Evolutionary conservation across 495 filamentous ascomycete genomes (phyloP), one percentile per base, ranked within the genome.

Genomic region (Amniculicola lignicola): DNA sequence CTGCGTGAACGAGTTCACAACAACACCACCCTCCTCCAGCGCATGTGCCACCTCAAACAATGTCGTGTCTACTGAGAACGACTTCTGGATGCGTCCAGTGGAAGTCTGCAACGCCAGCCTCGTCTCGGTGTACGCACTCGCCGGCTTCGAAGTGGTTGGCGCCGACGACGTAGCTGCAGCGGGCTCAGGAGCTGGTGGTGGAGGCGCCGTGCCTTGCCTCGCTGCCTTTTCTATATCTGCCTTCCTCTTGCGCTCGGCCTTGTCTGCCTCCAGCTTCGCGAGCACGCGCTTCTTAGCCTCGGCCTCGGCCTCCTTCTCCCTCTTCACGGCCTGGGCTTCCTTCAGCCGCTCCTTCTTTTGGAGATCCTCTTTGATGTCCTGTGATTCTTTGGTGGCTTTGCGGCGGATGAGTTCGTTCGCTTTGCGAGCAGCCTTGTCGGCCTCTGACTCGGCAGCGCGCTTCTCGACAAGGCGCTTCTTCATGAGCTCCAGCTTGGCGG

Each of bases 391-490:
- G 10, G 70, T 73, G 25, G 59, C 45, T 54, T 74, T 98, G 53
- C 82, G 75, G 43, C 88, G 83, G 64, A 96, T 96, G 81, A 94
- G 80, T 87, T 97, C 93, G 64, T 99, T 99, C 59, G 82, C 80
- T 80, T 92, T 94, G 62, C 84, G 80, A 61, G 91, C 89, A 39
- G 85, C 76, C 72, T 89, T 91, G 52, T 97, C 92, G 57, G 84
- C 74, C 22, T 82, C 77, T 0, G 82, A 78, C 68, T 87, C 80
- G n/a, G 69, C 75, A 1, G 83, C 82, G 43, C 79, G 77, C 77
- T 93, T 96, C 48, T 77, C 88, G 38, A 82, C 82, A 16, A 91
- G 73, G 64, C 82, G 87, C 58, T 80, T 74, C 36, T 83, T 76
- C 23, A 96, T 77, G 56, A 92, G 88, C 46, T 80, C 77, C 12